phyloP scores from a whole-genome alignment of 805 yeast species.

The Candida nonsorbophila region DNA sequence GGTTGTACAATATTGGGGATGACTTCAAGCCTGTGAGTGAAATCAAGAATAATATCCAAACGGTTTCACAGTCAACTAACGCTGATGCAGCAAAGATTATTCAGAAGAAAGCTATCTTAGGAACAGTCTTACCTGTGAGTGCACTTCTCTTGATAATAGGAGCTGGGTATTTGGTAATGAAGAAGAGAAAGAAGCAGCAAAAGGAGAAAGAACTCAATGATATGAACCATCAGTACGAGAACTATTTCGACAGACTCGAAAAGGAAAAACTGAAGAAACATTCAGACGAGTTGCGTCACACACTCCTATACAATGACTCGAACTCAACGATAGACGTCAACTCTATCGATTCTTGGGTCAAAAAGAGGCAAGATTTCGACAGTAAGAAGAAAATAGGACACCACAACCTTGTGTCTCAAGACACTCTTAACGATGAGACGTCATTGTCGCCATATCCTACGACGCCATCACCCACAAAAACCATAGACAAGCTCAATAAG shows the following conservation, averaged over 20 bases:
- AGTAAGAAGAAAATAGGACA: slow-evolving; percentile 10
- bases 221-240: slow-evolving; percentile 25
- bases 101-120: slow-evolving; percentile 26
- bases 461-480: slow-evolving; percentile 9
- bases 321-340: slow-evolving; percentile 38
- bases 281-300: background rate
- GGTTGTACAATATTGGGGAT: no score
- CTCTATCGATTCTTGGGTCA: slow-evolving; percentile 50
- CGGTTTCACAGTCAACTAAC: slow-evolving; percentile 25
- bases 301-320: slow-evolving; percentile 19
- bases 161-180: slow-evolving; percentile 13
- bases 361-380: slow-evolving; percentile 45
- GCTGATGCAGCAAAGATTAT: slow-evolving; percentile 4
- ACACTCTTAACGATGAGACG: slow-evolving; percentile 7
- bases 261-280: slow-evolving; percentile 5
- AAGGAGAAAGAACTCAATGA: slow-evolving; percentile 16
- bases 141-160: slow-evolving; percentile 14
- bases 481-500: slow-evolving; percentile 8
- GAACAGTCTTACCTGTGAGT: slow-evolving; percentile 31
- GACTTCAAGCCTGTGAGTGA: slow-evolving; percentile 76
- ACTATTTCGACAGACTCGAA: slow-evolving; percentile 16
- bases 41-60: slow-evolving; percentile 64
- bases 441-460: no score
- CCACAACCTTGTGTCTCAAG: slow-evolving; percentile 16
- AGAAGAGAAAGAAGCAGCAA: slow-evolving; percentile 13